Conservation (phyloP, 805 yeast genomes). For the Ogataea paradorogensis region DNA sequence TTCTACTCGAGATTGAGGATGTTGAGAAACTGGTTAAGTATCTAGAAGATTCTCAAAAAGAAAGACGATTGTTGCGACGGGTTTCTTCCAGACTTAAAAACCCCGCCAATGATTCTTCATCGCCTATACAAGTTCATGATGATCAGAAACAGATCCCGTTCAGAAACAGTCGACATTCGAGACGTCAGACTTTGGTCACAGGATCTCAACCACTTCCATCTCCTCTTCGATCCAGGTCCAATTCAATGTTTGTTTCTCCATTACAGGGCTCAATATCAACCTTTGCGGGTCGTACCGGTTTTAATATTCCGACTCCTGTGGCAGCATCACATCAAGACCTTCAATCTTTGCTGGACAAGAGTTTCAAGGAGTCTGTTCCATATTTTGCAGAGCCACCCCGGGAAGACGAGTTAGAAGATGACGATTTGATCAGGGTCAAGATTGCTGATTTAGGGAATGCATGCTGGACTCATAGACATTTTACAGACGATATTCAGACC, state of each 20-base stretch:
- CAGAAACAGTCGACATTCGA: constrained; percentile 40
- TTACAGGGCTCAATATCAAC: constrained; percentile 16
- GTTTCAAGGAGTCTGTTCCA: constrained; percentile 32
- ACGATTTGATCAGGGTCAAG: constrained; percentile 68
- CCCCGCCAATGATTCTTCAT: constrained; percentile 16
- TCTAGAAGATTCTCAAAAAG: constrained; percentile 40
- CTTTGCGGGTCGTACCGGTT: constrained; percentile 13
- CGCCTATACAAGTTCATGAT: constrained; percentile 12
- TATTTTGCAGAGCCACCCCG: constrained; percentile 34
- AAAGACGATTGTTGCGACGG: constrained; percentile 32
- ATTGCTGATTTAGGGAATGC: constrained; percentile 95
- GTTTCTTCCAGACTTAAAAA: constrained; percentile 25
- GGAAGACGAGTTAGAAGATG: constrained; percentile 36
- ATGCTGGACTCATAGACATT: constrained; percentile 76
- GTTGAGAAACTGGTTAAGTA: constrained; percentile 48
- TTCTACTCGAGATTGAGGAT: constrained; percentile 50
- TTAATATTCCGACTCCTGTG: constrained; percentile 6
- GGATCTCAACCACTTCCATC: constrained; percentile 94
- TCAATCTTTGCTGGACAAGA: constrained; percentile 41
- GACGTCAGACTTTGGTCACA: constrained; percentile 75
- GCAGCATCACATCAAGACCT: constrained; percentile 25
- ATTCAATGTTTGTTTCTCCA: constrained; percentile 30
- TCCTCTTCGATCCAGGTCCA: constrained; percentile 60
- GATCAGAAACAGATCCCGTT: constrained; percentile 24
- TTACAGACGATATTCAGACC: constrained; percentile 87